phyloP scores from a whole-genome alignment of 345 rosid genomes.

The Cardamine chenopodiifolia region DNA sequence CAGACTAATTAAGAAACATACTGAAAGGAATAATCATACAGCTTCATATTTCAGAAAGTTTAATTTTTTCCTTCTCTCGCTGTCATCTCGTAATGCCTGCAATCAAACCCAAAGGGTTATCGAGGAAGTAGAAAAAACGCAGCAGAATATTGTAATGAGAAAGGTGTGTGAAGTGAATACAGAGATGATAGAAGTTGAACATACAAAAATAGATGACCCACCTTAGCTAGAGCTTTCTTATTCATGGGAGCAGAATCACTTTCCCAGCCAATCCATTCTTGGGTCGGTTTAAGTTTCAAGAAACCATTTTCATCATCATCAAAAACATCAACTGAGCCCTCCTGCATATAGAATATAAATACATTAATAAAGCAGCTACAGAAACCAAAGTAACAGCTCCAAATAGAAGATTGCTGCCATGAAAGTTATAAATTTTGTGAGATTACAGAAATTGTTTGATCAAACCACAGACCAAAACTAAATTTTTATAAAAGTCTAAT shows the following conservation, averaged over 20 bases:
- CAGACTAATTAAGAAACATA: slow-evolving; percentile 43
- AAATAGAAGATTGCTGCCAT: neutral
- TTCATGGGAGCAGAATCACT: slow-evolving; percentile 67
- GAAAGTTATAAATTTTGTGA: slow-evolving; percentile 2
- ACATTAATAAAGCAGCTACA: neutral
- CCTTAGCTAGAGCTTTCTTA: slow-evolving; percentile 73
- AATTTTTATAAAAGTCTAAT: neutral
- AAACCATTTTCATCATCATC: slow-evolving; percentile 62
- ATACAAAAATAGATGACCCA: slow-evolving; percentile 24
- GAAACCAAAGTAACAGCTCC: neutral
- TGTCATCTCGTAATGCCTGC: slow-evolving; percentile 74
- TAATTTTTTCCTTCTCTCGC: slow-evolving; percentile 82
- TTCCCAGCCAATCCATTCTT: slow-evolving; percentile 73
- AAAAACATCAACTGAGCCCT: slow-evolving; percentile 27
- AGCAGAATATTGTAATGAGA: neutral
- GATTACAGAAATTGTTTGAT: neutral
- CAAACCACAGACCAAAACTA: neutral
- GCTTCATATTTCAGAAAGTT: slow-evolving; percentile 91
- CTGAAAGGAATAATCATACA: slow-evolving; percentile 58
- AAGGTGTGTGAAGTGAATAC: slow-evolving; percentile 1
- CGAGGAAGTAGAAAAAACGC: neutral
- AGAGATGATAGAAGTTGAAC: neutral
- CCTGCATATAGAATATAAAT: slow-evolving; percentile 44
- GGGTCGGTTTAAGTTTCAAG: slow-evolving; percentile 71
- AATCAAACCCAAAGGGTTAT: slow-evolving; percentile 33